phyloP scores from a whole-genome alignment of 140 eudicot genomes.

The Bidens hawaiensis region DNA sequence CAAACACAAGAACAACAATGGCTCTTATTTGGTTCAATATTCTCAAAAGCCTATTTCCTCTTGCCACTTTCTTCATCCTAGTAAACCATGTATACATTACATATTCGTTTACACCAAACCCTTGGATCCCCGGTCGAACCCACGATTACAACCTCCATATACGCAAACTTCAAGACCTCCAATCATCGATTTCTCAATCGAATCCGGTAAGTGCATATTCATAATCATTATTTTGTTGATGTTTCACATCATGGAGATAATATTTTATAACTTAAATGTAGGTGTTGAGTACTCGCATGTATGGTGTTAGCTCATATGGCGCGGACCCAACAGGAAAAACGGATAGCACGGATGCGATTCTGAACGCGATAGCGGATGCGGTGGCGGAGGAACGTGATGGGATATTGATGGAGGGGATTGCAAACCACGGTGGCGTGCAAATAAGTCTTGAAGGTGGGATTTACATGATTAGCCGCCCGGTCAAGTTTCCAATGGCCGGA shows the following conservation, averaged over 20 bases:
- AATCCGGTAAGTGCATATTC: constrained; percentile 30
- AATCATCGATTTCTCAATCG: constrained; percentile 19
- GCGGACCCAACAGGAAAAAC: constrained; percentile 90
- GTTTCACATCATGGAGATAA: not conserved
- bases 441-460: constrained; percentile 80
- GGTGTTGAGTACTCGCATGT: constrained; percentile 41
- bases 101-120: constrained; percentile 5
- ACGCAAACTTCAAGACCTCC: constrained; percentile 44
- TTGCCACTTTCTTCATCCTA: constrained; percentile 23
- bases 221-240: not conserved
- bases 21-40: constrained; percentile 9
- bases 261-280: not conserved
- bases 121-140: constrained; percentile 14
- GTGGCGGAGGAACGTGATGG: constrained; percentile 41
- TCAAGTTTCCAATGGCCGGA: constrained; percentile 58
- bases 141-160: constrained; percentile 21
- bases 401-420: constrained; percentile 52
- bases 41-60: constrained; percentile 19
- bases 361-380: constrained; percentile 63
- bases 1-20: constrained; percentile 16
- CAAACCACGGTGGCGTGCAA: constrained; percentile 76
- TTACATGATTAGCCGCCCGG: constrained; percentile 72
- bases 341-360: constrained; percentile 77
- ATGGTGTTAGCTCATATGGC: constrained; percentile 70
- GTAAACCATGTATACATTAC: constrained; percentile 29